phyloP scores from a whole-genome alignment of 75 land plant genomes.

The Ceratopteris richardii region DNA sequence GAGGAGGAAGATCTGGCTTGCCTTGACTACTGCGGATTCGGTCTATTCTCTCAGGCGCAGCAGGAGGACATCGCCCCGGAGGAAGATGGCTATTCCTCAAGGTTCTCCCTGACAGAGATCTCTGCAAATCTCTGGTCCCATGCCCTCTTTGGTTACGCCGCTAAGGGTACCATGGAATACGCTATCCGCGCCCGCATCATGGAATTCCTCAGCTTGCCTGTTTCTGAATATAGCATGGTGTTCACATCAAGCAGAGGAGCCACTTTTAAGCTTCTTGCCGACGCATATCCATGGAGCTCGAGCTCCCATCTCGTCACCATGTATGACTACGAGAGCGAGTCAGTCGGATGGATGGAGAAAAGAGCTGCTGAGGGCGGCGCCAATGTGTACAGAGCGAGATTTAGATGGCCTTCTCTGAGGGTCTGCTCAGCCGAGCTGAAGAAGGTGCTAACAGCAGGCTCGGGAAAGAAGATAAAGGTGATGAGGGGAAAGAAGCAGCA shows the following conservation, averaged over 20 bases:
- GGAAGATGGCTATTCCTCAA: slow-evolving; percentile 25
- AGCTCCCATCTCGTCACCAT: slow-evolving; percentile 63
- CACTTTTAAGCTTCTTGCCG: slow-evolving; percentile 69
- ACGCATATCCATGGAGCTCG: slow-evolving; percentile 63
- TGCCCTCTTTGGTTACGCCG: slow-evolving; percentile 74
- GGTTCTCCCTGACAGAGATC: slow-evolving; percentile 62
- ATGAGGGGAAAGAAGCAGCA: slow-evolving; percentile 17
- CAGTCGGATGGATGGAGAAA: slow-evolving; percentile 69
- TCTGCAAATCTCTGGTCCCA: slow-evolving; percentile 76
- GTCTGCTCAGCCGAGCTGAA: slow-evolving; percentile 59
- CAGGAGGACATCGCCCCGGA: slow-evolving; percentile 37
- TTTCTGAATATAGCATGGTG: slow-evolving; percentile 60
- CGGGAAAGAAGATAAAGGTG: slow-evolving; percentile 19
- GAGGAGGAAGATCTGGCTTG: slow-evolving; percentile 36
- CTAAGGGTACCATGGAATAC: slow-evolving; percentile 55
- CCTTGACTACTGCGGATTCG: slow-evolving; percentile 85
- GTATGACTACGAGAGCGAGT: slow-evolving; percentile 90
- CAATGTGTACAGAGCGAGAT: slow-evolving; percentile 48
- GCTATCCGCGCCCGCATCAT: slow-evolving; percentile 58
- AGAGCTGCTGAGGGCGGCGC: slow-evolving; percentile 62
- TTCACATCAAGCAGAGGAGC: slow-evolving; percentile 79
- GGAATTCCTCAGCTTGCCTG: slow-evolving; percentile 73
- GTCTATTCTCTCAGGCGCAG: slow-evolving; percentile 64
- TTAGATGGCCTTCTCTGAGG: slow-evolving; percentile 68
- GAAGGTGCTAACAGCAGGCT: slow-evolving; percentile 35